A percentile compares a stretch with the other conserved stretches of the same genome.
These are phyloP conservation scores for Alternaria angustiovoidea DNA, from an alignment of 2,329 filamentous ascomycete genomes.

Conservation along the genomic window DNA sequence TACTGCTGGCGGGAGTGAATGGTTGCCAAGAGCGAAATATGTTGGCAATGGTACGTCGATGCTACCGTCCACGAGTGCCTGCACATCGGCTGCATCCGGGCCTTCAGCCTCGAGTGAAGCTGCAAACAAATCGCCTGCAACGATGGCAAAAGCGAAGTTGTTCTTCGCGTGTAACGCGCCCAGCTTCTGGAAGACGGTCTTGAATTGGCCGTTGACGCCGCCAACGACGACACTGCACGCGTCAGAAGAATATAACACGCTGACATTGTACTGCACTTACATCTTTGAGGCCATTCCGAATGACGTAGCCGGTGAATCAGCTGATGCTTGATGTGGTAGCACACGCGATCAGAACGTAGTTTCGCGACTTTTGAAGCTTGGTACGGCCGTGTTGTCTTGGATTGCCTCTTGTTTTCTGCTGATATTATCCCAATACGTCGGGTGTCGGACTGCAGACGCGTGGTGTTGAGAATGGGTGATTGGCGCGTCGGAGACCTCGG, in stretches of 20 bases:
- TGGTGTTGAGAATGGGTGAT: constrained; percentile 25
- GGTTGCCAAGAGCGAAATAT: constrained; percentile 85
- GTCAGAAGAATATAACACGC: constrained; percentile 13
- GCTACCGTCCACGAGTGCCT: constrained; percentile 73
- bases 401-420: not conserved
- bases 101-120: constrained; percentile 54
- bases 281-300: constrained; percentile 64
- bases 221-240: constrained; percentile 78
- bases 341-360: not conserved
- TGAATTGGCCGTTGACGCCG: constrained; percentile 79
- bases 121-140: constrained; percentile 84
- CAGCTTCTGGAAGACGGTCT: constrained; percentile 80
- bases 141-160: constrained; percentile 82
- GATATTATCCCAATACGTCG: not conserved
- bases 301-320: not conserved
- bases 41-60: constrained; percentile 80
- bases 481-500: constrained; percentile 22
- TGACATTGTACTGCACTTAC: constrained; percentile 41
- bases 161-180: constrained; percentile 85
- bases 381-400: not conserved
- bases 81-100: constrained; percentile 66
- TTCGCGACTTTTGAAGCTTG: not conserved
- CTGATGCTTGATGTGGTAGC: not conserved
- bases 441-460: constrained; percentile 12
- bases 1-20: constrained; percentile 74